Conservation (phyloP, 805 yeast genomes). For the Candida pini region DNA sequence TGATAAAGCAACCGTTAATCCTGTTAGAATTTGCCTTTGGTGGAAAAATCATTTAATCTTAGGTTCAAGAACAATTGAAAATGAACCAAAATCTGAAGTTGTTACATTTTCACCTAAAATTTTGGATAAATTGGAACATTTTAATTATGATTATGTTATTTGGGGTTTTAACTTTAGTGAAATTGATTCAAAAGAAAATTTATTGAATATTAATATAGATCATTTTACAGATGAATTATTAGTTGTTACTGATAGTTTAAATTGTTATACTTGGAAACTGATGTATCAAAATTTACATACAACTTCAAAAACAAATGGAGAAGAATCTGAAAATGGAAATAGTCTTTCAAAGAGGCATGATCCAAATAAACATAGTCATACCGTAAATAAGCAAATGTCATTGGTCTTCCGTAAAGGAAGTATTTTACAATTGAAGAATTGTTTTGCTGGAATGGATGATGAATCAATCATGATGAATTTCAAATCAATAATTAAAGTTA, state of each 20-base stretch:
- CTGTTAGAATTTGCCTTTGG: conserved; percentile 33
- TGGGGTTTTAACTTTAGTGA: conserved; percentile 31
- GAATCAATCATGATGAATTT: conserved; percentile 20
- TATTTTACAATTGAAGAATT: conserved; percentile 24
- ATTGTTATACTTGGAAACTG: conserved; percentile 31
- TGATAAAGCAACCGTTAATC: conserved; percentile 24
- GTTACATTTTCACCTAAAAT: conserved; percentile 23
- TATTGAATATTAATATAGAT: conserved; percentile 26
- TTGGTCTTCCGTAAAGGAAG: conserved; percentile 18
- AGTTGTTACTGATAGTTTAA: conserved; percentile 27
- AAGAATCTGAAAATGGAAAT: neutral
- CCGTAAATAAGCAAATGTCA: conserved; percentile 1
- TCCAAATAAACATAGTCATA: neutral
- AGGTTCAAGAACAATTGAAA: conserved; percentile 20
- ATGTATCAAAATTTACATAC: conserved; percentile 2
- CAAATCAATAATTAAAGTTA: conserved; percentile 21
- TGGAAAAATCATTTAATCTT: conserved; percentile 28
- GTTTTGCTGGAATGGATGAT: conserved; percentile 20
- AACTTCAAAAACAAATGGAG: neutral
- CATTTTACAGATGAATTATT: conserved; percentile 22
- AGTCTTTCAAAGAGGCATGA: no score
- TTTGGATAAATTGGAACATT: conserved; percentile 18
- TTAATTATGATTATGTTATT: conserved; percentile 24
- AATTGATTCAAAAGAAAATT: conserved; percentile 21
- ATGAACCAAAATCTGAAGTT: conserved; percentile 25